Percentiles rank a stretch among this genome's conserved stretches.
Conservation (phyloP, 768 basidiomycete species). For the Lactarius indigo region DNA sequence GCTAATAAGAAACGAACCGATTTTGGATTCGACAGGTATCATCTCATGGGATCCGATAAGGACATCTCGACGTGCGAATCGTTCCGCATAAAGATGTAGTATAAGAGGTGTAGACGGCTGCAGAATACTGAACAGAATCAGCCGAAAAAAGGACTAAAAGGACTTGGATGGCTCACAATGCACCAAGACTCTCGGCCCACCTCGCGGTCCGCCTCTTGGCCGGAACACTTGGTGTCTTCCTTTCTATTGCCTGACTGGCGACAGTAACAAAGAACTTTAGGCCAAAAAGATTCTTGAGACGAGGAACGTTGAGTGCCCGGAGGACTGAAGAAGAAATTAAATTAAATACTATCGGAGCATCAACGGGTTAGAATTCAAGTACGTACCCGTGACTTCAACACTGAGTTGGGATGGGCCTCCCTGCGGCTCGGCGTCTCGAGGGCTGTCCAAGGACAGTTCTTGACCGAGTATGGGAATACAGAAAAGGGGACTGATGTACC, state of each 20-base stretch:
- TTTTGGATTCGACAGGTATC: not conserved
- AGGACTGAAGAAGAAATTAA: not conserved
- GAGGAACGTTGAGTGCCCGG: not conserved
- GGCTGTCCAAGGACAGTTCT: not conserved
- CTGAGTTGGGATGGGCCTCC: not conserved
- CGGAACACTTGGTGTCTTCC: not conserved
- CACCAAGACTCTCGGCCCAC: not conserved
- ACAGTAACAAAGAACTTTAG: not conserved
- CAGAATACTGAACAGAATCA: not conserved
- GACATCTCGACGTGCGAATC: not conserved
- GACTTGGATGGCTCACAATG: not conserved
- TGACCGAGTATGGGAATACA: not conserved
- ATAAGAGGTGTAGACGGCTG: not conserved
- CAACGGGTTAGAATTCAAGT: not conserved
- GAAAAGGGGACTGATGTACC: not conserved
- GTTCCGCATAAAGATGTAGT: not conserved
- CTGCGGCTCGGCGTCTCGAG: not conserved
- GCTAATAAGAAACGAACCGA: not conserved
- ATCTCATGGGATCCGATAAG: not conserved
- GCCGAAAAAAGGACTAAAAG: not conserved
- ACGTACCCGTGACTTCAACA: not conserved
- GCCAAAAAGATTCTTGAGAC: not conserved
- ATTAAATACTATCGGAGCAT: not conserved
- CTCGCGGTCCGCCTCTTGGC: not conserved
- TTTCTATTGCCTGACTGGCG: not conserved